Evolutionary conservation across 2,329 filamentous ascomycete genomes (phyloP).

Genomic region (Cladosporium velox): DNA sequence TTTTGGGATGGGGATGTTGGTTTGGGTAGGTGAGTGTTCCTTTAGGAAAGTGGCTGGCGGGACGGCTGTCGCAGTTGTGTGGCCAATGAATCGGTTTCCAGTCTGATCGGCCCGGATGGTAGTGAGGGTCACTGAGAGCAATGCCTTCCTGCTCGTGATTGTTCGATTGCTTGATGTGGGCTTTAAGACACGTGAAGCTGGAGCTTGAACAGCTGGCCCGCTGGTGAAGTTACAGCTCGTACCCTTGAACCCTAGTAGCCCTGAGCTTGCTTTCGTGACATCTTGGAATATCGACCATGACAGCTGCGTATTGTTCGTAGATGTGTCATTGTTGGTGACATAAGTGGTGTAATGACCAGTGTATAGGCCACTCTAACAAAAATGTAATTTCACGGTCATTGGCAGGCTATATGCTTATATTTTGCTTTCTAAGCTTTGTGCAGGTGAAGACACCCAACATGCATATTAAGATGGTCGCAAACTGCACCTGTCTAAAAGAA

Average conservation of each 20-base stretch:
- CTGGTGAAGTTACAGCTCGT: neutral
- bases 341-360: neutral
- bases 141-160: neutral
- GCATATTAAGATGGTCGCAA: no score
- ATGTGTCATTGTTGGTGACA: neutral
- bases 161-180: neutral
- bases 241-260: neutral
- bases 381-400: neutral
- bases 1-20: no score
- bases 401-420: neutral
- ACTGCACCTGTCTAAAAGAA: no score
- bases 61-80: neutral
- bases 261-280: neutral
- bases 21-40: neutral
- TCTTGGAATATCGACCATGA: neutral
- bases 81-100: accelerated
- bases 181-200: neutral
- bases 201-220: neutral
- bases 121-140: neutral
- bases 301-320: neutral
- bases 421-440: neutral
- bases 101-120: neutral
- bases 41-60: neutral
- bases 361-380: neutral
- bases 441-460: neutral